These are phyloP conservation scores for Zygoascus meyerae DNA, from an alignment of 1,139 yeast genomes.

Conservation along the genomic window DNA sequence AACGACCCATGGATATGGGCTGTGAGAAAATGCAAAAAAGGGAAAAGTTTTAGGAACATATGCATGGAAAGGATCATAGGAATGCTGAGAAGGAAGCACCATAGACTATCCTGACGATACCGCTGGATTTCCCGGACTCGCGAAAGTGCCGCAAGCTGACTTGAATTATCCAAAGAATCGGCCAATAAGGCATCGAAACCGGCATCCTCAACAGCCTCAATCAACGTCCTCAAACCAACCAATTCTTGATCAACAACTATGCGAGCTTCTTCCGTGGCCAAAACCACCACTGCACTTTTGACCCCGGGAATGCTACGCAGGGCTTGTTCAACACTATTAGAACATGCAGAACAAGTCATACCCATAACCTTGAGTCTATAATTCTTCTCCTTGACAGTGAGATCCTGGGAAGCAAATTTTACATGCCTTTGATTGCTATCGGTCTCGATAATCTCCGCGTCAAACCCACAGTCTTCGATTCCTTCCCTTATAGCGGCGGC, in stretches of 20 bases:
- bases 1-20: slow-evolving; percentile 31
- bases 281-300: slow-evolving; percentile 36
- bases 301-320: slow-evolving; percentile 45
- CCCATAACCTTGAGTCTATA: slow-evolving; percentile 43
- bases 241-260: slow-evolving; percentile 41
- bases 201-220: slow-evolving; percentile 43
- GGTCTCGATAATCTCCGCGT: slow-evolving; percentile 32
- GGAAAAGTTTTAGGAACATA: slow-evolving; percentile 27
- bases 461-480: slow-evolving; percentile 76
- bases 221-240: slow-evolving; percentile 54
- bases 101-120: slow-evolving; percentile 57
- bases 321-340: slow-evolving; percentile 45
- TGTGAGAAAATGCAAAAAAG: slow-evolving; percentile 25
- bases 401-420: neutral
- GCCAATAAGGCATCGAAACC: slow-evolving; percentile 47
- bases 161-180: slow-evolving; percentile 41
- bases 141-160: slow-evolving; percentile 65
- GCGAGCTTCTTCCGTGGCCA: slow-evolving; percentile 41
- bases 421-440: neutral
- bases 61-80: slow-evolving; percentile 59
- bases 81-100: slow-evolving; percentile 48
- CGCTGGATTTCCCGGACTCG: slow-evolving; percentile 64
- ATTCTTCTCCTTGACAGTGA: slow-evolving; percentile 8
- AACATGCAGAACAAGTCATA: slow-evolving; percentile 59
- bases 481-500: slow-evolving; percentile 39